Base-by-base conservation (phyloP, 768 basidiomycete genomes). In the Naematelia aurantialba region DNA sequence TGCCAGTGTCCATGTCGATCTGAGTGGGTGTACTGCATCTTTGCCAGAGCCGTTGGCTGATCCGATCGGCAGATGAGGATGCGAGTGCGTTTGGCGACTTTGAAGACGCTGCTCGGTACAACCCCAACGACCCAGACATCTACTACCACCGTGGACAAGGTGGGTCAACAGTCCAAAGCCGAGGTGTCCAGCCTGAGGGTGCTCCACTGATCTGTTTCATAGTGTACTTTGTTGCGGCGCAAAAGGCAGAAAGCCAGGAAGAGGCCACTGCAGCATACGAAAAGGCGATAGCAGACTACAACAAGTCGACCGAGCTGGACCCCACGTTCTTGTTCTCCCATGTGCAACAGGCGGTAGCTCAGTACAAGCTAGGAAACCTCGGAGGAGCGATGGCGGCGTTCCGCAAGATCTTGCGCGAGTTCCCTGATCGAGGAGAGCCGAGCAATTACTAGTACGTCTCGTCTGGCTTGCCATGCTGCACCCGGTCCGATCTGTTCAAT, bases 91-190 rank as follows among this genome's bases (percentile, higher is more conserved):
- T 98, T 78, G 85, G 87, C 59, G 89, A 88, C 74, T 98, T 97
- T 74, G 92, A 94, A 45, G 82, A 87, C 62, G 96, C 96, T 0
- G 87, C 91, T 72, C 81, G 82, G 67, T 83, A 88, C 66, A 86
- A 98, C 69, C 79, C 86, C 4, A 80, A 85, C 49, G 93, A 98
- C 78, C 87, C 94, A 0, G 94, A 98, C 77, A 91, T 96, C 57
- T 98, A 90, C 81, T 99, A 99, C 79, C 96, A 99, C 76, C 90
- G 93, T 67, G 96, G 94, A 46, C 96, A 99, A 81, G 89, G 89
- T 89, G 50, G 49, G 82, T 68, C 25, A 14, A 45, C 12, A 39
- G 26, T 3, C 12, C 46, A 42, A 5, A 22, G 4, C 12, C 25
- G 17, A 14, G 27, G 39, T 13, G 10, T 13, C 5, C 5, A 21